Percentiles rank a stretch among this genome's conserved stretches.
phyloP scores from a whole-genome alignment of 2,329 filamentous ascomycete species.

The Penicillium janthinellum region DNA sequence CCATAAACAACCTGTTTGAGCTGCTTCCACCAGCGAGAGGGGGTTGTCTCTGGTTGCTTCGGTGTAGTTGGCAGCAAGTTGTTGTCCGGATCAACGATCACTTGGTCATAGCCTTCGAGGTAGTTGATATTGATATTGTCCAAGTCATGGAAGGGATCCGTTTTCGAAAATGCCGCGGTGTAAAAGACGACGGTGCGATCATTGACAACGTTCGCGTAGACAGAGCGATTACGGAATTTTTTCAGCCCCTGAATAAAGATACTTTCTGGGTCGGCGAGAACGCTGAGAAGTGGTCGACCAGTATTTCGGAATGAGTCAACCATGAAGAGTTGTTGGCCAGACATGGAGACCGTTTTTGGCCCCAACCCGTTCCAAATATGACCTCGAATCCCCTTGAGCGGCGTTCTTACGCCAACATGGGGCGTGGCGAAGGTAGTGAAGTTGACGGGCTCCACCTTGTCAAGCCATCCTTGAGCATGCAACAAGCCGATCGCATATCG shows the following conservation, averaged over 20 bases:
- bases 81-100: conserved; percentile 66
- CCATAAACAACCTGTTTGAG: conserved; percentile 50
- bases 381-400: conserved; percentile 66
- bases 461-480: conserved; percentile 76
- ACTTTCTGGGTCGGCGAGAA: conserved; percentile 79
- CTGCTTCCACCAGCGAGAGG: conserved; percentile 38
- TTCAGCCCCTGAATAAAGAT: conserved; percentile 82
- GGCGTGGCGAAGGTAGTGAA: conserved; percentile 91
- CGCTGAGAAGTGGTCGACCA: conserved; percentile 73
- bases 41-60: conserved; percentile 21
- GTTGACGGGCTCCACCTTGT: conserved; percentile 81
- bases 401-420: conserved; percentile 74
- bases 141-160: conserved; percentile 73
- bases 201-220: conserved; percentile 87
- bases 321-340: conserved; percentile 82
- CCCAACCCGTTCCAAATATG: conserved; percentile 82
- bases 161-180: conserved; percentile 75
- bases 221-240: conserved; percentile 71
- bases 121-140: conserved; percentile 72
- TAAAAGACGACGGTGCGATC: conserved; percentile 82
- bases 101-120: conserved; percentile 69
- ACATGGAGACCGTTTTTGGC: conserved; percentile 76
- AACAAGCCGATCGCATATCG: conserved; percentile 85
- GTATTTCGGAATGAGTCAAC: conserved; percentile 85
- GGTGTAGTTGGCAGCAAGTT: conserved; percentile 34